These are phyloP conservation scores for Rhizoclosmatium globosum DNA, from an alignment of 192 early-diverging fungal species.

Conservation along the genomic window DNA sequence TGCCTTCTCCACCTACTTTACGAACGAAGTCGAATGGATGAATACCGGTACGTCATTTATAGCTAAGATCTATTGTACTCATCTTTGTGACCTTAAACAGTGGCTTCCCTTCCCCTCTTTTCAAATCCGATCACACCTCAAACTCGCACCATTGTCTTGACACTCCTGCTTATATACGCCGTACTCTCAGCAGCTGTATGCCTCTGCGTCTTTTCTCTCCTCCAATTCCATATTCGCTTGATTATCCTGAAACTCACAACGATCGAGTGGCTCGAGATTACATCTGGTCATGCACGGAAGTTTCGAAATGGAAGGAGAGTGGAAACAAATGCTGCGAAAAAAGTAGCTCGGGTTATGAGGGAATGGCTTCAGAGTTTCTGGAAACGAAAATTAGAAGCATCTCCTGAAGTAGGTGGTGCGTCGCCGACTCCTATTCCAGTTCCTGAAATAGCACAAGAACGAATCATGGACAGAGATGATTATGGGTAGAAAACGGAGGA, in stretches of 20 bases:
- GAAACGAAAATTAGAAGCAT: no score
- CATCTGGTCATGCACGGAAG: not conserved
- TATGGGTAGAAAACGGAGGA: no score
- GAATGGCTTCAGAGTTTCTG: not conserved
- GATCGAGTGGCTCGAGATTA: constrained; percentile 29
- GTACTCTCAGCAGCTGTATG: not conserved
- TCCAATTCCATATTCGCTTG: constrained; percentile 25
- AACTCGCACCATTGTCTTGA: not conserved
- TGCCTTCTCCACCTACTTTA: constrained; percentile 48
- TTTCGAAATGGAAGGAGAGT: constrained; percentile 6
- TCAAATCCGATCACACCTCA: not conserved
- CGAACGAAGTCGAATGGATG: constrained; percentile 4
- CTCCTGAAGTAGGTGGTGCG: no score
- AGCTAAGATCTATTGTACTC: not conserved
- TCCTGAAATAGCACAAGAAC: no score
- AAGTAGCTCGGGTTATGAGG: constrained; percentile 7
- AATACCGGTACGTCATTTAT: not conserved
- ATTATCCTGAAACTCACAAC: constrained; percentile 31
- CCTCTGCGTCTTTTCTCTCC: not conserved
- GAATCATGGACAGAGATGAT: no score
- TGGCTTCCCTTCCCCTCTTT: not conserved
- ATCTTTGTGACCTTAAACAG: not conserved
- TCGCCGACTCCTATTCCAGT: no score
- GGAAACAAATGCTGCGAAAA: constrained; percentile 23
- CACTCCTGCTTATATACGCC: not conserved